Percentiles rank a stretch among this genome's conserved stretches.
Evolutionary conservation across 495 filamentous ascomycete genomes (phyloP).

Genomic region (Hypomontagnella monticulosa): DNA sequence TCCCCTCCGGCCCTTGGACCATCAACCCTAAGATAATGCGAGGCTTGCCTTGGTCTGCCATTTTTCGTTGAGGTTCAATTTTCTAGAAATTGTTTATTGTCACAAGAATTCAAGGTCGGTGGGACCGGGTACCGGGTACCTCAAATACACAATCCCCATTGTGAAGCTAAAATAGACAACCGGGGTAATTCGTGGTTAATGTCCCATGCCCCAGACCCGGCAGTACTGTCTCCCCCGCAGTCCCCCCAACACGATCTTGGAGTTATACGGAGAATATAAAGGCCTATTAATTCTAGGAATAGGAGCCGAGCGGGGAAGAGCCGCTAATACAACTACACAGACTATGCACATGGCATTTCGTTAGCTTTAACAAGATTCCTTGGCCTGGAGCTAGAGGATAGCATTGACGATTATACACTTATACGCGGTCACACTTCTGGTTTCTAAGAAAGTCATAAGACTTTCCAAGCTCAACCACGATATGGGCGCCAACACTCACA

Average conservation of each 20-base stretch:
- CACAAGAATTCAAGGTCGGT: neutral
- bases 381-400: too few species aligned
- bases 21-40: slow-evolving; percentile 62
- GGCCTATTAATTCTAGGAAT: neutral
- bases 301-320: slow-evolving; percentile 16
- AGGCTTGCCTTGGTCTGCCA: slow-evolving; percentile 42
- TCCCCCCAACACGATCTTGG: neutral
- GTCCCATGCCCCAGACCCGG: slow-evolving; percentile 2
- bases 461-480: too few species aligned
- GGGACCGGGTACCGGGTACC: too few species aligned
- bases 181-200: slow-evolving; percentile 20
- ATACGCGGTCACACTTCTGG: too few species aligned
- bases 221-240: slow-evolving; percentile 21
- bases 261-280: too few species aligned
- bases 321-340: neutral
- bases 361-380: too few species aligned
- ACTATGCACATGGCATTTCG: neutral
- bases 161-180: neutral
- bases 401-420: too few species aligned
- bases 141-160: neutral
- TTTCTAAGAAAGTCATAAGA: too few species aligned
- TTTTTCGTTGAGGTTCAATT: too few species aligned
- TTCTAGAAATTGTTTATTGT: too few species aligned
- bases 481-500: too few species aligned
- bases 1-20: slow-evolving; percentile 55